phyloP scores from a whole-genome alignment of 2,329 filamentous ascomycete species.

The Hymenoscyphus fraxineus region DNA sequence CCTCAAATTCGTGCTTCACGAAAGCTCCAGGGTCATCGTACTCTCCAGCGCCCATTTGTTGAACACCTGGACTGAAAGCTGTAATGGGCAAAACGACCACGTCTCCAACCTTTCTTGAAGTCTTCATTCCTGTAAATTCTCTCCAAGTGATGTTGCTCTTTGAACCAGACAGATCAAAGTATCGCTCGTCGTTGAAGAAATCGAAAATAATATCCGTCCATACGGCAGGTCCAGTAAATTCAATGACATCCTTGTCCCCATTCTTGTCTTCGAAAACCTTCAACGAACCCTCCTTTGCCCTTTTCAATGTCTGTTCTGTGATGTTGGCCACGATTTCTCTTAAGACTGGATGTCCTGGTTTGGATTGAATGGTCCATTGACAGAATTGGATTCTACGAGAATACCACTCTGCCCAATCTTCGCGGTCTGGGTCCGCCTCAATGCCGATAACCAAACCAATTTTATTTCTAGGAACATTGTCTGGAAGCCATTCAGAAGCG shows the following conservation, averaged over 20 bases:
- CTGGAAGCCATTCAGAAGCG: constrained; percentile 82
- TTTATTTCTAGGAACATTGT: constrained; percentile 68
- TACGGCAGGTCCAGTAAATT: constrained; percentile 88
- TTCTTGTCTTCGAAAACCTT: constrained; percentile 45
- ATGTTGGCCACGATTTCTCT: constrained; percentile 84
- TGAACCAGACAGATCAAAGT: constrained; percentile 70
- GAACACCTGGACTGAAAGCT: constrained; percentile 91
- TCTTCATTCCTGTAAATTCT: constrained; percentile 85
- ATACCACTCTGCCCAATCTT: constrained; percentile 95
- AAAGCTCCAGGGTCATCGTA: constrained; percentile 93
- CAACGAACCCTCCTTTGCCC: constrained; percentile 66
- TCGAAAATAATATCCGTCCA: constrained; percentile 93
- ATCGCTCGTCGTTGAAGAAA: constrained; percentile 88
- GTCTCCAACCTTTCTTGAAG: constrained; percentile 83
- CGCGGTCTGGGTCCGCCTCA: constrained; percentile 89
- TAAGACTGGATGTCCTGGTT: constrained; percentile 88
- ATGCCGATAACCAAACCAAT: constrained; percentile 91
- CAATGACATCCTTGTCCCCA: constrained; percentile 65
- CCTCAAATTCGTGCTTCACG: constrained; percentile 95
- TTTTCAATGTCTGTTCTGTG: constrained; percentile 72
- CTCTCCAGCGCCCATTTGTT: constrained; percentile 87
- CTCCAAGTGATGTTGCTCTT: constrained; percentile 76
- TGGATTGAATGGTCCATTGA: constrained; percentile 97
- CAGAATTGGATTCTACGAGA: constrained; percentile 95
- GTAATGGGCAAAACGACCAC: constrained; percentile 93